These are phyloP conservation scores for Aurantiochytrium sp. DNA, from an alignment of 108 stramenopile genomes.

Conservation along the genomic window DNA sequence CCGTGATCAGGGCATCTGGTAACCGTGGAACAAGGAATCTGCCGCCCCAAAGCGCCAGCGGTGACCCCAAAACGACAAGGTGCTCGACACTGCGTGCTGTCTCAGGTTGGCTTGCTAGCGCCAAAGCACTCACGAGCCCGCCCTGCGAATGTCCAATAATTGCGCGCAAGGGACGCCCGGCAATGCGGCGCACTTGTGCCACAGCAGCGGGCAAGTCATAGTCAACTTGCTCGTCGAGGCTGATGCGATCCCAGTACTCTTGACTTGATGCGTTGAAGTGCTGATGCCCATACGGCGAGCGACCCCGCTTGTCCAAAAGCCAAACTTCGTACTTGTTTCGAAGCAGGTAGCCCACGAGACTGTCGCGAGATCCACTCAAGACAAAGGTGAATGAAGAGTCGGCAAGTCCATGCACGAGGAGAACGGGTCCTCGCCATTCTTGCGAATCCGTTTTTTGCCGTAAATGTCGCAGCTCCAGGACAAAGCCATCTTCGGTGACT, in stretches of 20 bases:
- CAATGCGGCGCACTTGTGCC: not conserved
- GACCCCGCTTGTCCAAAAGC: not conserved
- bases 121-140: not conserved
- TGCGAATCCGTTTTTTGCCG: too few relatives aligned
- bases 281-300: not conserved
- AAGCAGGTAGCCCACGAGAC: not conserved
- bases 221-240: not conserved
- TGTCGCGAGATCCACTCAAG: not conserved
- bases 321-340: not conserved
- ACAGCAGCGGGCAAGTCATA: not conserved
- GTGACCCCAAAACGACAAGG: not conserved
- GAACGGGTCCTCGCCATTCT: not conserved
- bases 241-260: not conserved
- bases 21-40: not conserved
- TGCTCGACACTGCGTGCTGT: not conserved
- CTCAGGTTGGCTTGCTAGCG: not conserved
- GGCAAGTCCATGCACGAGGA: not conserved
- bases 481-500: too few relatives aligned
- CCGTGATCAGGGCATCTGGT: not conserved
- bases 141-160: not conserved
- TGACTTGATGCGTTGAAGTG: not conserved
- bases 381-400: not conserved
- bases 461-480: too few relatives aligned
- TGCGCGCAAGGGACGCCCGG: not conserved
- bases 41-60: not conserved